These are phyloP conservation scores for Endoconidiophora polonica DNA, from an alignment of 2,329 filamentous ascomycete genomes.

Conservation along the genomic window DNA sequence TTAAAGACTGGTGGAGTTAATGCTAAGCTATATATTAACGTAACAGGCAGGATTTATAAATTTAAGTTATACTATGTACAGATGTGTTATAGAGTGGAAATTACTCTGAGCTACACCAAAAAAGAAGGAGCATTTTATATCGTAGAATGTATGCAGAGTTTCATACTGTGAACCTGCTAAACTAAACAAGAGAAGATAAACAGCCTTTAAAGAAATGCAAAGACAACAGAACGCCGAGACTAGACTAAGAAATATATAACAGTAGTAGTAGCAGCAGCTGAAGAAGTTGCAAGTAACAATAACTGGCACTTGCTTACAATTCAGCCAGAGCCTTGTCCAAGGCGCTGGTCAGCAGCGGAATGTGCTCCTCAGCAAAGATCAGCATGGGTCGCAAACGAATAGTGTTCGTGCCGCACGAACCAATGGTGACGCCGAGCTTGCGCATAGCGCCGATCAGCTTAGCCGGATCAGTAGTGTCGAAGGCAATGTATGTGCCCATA, in stretches of 20 bases:
- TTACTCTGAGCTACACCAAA: not conserved
- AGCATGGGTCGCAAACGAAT: slow-evolving; percentile 66
- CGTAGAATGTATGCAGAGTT: too few relatives aligned
- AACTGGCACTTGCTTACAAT: slow-evolving; percentile 1
- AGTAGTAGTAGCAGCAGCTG: too few relatives aligned
- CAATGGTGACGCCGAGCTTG: slow-evolving; percentile 57
- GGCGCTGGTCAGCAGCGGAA: slow-evolving; percentile 7
- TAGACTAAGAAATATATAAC: not conserved
- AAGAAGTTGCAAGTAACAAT: not conserved
- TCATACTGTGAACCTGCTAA: not conserved
- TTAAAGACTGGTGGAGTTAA: too few relatives aligned
- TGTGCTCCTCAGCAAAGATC: slow-evolving; percentile 60
- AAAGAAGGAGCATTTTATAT: not conserved
- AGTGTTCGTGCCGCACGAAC: slow-evolving; percentile 53
- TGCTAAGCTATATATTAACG: too few relatives aligned
- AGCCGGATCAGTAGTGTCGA: slow-evolving; percentile 54
- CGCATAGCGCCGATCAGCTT: slow-evolving; percentile 56
- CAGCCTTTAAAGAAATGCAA: not conserved
- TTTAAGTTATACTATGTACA: too few relatives aligned
- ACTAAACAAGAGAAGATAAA: slow-evolving; percentile 3
- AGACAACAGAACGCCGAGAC: not conserved
- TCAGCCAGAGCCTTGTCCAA: slow-evolving; percentile 10
- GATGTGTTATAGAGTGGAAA: too few relatives aligned
- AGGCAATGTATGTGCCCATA: slow-evolving; percentile 54
- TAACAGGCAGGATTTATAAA: too few relatives aligned